Conservation (phyloP, 1,284 basidiomycete species). For the Marasmius oreades region DNA sequence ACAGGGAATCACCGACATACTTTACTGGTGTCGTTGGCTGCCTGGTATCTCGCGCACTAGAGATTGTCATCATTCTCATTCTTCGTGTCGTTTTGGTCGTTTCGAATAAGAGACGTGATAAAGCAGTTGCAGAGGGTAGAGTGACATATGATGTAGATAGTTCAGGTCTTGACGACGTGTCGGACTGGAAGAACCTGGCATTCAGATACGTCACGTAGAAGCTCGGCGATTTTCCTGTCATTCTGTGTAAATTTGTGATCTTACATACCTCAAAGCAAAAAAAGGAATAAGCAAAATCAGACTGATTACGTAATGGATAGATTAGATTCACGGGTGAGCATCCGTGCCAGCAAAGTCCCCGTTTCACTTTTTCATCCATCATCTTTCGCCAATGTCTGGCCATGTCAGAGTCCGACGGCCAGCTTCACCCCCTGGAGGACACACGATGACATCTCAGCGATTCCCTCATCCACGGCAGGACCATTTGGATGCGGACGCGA, state of each 20-base stretch:
- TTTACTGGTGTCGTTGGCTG: conserved; percentile 37
- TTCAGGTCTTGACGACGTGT: conserved; percentile 19
- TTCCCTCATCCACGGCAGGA: conserved; percentile 61
- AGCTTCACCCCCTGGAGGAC: conserved; percentile 50
- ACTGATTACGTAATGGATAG: background rate
- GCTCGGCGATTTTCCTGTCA: background rate
- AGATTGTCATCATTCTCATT: conserved; percentile 31
- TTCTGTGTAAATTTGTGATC: no score
- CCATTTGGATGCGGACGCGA: conserved; percentile 69
- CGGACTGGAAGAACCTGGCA: conserved; percentile 26
- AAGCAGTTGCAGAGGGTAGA: conserved; percentile 22
- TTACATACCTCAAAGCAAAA: no score
- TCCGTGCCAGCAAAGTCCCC: background rate
- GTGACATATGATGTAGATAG: conserved; percentile 19
- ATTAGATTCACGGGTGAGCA: background rate
- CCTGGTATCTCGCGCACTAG: conserved; percentile 31
- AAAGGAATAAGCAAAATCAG: no score
- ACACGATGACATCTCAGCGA: conserved; percentile 36
- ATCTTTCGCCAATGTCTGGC: conserved; percentile 39
- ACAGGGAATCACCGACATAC: conserved; percentile 35
- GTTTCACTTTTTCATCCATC: conserved; percentile 8
- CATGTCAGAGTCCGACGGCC: conserved; percentile 59
- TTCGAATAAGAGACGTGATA: conserved; percentile 34
- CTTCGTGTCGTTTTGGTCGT: conserved; percentile 34
- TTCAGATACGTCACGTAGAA: conserved; percentile 21